Evolutionary conservation across 345 rosid genomes (phyloP).

Genomic region (Linum usitatissimum): DNA sequence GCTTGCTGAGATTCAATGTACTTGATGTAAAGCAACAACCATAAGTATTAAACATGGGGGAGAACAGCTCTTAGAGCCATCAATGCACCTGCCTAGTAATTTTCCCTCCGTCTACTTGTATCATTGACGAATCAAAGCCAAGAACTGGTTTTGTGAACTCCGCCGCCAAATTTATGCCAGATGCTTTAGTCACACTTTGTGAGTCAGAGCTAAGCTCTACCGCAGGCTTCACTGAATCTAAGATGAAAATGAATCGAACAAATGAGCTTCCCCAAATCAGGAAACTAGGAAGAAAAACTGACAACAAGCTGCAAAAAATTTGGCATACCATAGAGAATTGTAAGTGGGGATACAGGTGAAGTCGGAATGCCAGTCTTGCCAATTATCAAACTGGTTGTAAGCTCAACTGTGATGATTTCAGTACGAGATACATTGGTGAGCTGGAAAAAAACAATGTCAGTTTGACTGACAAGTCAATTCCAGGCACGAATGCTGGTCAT

Average conservation of each 20-base stretch:
- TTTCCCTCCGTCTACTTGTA: conserved; percentile 37
- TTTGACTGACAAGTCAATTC: conserved; percentile 1
- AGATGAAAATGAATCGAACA: conserved; percentile 7
- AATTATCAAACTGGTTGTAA: conserved; percentile 23
- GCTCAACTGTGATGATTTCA: conserved; percentile 31
- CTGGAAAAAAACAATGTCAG: conserved; percentile 21
- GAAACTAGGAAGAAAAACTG: not conserved
- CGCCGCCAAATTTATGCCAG: conserved; percentile 28
- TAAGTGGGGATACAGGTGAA: conserved; percentile 27
- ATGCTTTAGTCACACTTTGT: conserved; percentile 24
- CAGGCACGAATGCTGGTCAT: not conserved
- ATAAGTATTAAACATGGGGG: not conserved
- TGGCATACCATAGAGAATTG: conserved; percentile 37
- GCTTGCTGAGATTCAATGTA: conserved; percentile 5
- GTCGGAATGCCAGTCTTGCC: conserved; percentile 34
- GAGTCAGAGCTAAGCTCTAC: conserved; percentile 37
- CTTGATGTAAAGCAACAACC: conserved; percentile 1
- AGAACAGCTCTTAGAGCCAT: conserved; percentile 10
- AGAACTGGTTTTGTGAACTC: conserved; percentile 53
- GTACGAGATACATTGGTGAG: conserved; percentile 26
- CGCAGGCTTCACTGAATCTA: conserved; percentile 31
- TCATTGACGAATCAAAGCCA: conserved; percentile 32
- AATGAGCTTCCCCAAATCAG: not conserved
- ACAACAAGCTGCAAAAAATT: not conserved
- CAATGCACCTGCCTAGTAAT: conserved; percentile 49